Base-by-base conservation (phyloP, 2,329 filamentous ascomycete genomes). In the Chaetomium sp. region DNA sequence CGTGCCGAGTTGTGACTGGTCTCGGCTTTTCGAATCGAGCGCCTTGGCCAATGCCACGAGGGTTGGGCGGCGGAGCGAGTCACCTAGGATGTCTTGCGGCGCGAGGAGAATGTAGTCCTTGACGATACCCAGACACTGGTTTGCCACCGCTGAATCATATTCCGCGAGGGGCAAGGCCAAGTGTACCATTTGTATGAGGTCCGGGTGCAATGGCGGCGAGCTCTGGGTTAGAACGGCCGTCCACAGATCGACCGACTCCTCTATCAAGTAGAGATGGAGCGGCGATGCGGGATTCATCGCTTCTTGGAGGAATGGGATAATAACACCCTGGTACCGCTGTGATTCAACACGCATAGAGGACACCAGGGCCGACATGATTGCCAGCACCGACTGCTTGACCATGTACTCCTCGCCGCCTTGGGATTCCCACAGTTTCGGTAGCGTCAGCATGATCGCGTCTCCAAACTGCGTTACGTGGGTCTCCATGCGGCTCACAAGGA, bases 171-270 rank as follows among this genome's bases (percentile, higher is more conserved):
- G 83, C 11, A 91, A 79, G 1, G 82, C 77, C 46, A 79, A 72
- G n/a, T 81, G 79, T 2, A 83, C 78, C 38, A 92, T 76, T 3
- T 76, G 74, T 4, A 87, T 69, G n/a, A 91, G 72, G 11, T 84
- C 82, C 0, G 77, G 72, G 0, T 82, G 78, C 3, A 85, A 72
- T 0, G 87, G 84, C 10, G 81, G 72, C 6, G 79, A 77, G 56
- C 84, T 85, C 64, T 89, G 83, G 59, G 77, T 76, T 40, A 91
- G 71, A 9, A 96, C 83, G 1, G 87, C 82, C 37, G 81, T 79
- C 92, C 92, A 97, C 3, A 99, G 80, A 54, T 96, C 91, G 11
- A 97, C 76, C 0, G 90, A 89, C 68, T 99, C 94, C 59, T 97
- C 94, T 10, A 96, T 82, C 9, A 99, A 81, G 65, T 95, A 94